A percentile compares a stretch with the other conserved stretches of the same genome.
phyloP scores from a whole-genome alignment of 176 grass and related monocot genomes.

The Phoenix roebelenii region DNA sequence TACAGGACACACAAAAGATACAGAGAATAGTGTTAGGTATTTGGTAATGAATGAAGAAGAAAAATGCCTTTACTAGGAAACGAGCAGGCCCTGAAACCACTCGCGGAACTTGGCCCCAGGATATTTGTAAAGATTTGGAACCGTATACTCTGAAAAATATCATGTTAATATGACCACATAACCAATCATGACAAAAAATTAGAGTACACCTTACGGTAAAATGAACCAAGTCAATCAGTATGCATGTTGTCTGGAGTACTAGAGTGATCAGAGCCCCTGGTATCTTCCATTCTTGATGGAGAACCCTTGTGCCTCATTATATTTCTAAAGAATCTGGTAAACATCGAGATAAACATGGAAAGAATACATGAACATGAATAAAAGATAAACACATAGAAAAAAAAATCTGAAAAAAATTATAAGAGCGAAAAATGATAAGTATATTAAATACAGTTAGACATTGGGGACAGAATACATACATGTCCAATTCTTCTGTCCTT shows the following conservation, averaged over 20 bases:
- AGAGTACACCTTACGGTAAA: background rate
- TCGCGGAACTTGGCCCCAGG: no score
- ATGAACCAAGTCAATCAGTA: constrained; percentile 10
- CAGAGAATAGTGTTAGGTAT: no score
- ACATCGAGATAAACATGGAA: constrained; percentile 14
- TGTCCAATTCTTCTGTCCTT: constrained; percentile 48
- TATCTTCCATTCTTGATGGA: constrained; percentile 42
- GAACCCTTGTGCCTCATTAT: constrained; percentile 33
- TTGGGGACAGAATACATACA: constrained; percentile 25
- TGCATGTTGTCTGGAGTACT: constrained; percentile 25
- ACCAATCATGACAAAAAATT: no score
- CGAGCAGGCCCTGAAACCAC: no score
- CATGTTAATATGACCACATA: no score
- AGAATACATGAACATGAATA: constrained; percentile 13
- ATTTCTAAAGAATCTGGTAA: constrained; percentile 60
- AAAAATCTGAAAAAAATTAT: background rate
- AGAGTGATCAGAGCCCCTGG: constrained; percentile 32
- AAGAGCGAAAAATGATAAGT: no score
- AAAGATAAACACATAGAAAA: background rate
- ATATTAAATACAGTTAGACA: no score
- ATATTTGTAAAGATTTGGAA: no score
- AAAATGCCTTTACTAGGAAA: no score
- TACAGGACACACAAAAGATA: no score
- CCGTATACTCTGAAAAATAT: no score
- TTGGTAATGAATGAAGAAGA: no score